Base-by-base conservation (phyloP, 2,329 filamentous ascomycete genomes). In the Fusarium cicatricum region DNA sequence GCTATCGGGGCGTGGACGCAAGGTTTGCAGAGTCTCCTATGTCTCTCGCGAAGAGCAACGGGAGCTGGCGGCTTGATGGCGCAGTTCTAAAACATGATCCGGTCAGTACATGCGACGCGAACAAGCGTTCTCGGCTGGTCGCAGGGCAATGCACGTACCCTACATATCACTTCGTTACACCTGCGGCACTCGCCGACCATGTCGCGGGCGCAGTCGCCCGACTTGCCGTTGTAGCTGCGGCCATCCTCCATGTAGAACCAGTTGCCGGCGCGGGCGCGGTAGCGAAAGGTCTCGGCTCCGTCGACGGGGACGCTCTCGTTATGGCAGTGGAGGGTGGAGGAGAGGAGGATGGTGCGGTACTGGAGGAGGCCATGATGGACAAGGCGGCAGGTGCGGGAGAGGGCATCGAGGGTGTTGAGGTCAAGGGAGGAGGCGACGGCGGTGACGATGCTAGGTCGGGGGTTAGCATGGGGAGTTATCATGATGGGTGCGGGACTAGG, bases 111-210 rank as follows among this genome's bases (percentile, higher is more conserved):
- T 44, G 34, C 36, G 36, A 11, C 33, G 26, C 16, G 29, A 19
- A 15, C 31, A 23, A 60, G 47, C 16, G 7, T 32, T 49, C 10
- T 31, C 34, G 28, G 49, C 41, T 37, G 33, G 34, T 36, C 41
- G 39, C 32, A 49, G 37, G 55, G 47, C 46, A 14, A 52, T 60
- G 46, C 57, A 58, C 85, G 73, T 83, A 96, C 92, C 76, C 94
- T 85, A 74, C 94, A 98, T 50, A 97, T 86, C 21, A 92, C 82
- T 23, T 78, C 86, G 33, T 83, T 84, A 72, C 94, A 98, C 59
- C 88, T 84, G 50, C 91, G 85, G 74, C 94, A 97, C 65, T 90
- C 88, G 36, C 82, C 85, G 5, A 98, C 94, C 85, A 96, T 85
- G 73, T 97, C 94, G 58, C 91, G 83, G 17, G 94, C 94, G 72